Evolutionary conservation across 2,329 filamentous ascomycete species (phyloP).

Genomic region (Mycogone perniciosa): DNA sequence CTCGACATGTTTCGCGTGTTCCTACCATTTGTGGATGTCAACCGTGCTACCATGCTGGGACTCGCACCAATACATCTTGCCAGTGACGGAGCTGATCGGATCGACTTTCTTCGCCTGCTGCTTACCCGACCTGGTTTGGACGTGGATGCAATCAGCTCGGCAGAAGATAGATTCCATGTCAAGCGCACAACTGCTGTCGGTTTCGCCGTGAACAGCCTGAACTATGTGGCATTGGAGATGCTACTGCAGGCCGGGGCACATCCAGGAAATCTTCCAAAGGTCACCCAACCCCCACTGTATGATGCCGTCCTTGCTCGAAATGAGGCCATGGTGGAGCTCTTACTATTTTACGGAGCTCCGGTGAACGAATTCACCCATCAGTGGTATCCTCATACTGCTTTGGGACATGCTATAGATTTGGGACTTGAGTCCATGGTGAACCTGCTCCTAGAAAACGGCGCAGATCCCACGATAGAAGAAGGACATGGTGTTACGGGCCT

Average conservation of each 20-base stretch:
- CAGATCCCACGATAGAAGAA: constrained; percentile 20
- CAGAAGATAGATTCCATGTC: background rate
- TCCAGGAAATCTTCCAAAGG: constrained; percentile 10
- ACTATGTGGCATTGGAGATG: constrained; percentile 11
- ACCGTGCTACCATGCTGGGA: constrained; percentile 3
- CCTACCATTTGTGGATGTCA: constrained; percentile 8
- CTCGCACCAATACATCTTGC: constrained; percentile 12
- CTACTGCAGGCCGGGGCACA: constrained; percentile 16
- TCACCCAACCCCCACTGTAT: constrained; percentile 8
- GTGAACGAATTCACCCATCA: constrained; percentile 11
- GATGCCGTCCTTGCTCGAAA: constrained; percentile 8
- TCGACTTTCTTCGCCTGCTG: constrained; percentile 12
- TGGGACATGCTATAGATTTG: constrained; percentile 16
- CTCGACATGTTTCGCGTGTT: constrained; percentile 11
- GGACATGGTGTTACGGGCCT: constrained; percentile 13
- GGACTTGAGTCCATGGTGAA: constrained; percentile 14
- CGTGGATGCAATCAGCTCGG: constrained; percentile 5
- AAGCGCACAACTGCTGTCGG: constrained; percentile 8
- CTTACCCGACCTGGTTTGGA: constrained; percentile 7
- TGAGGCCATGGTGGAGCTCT: constrained; percentile 12
- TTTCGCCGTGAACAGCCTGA: constrained; percentile 9
- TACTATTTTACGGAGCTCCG: constrained; percentile 13
- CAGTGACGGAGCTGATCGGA: constrained; percentile 1
- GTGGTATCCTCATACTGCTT: constrained; percentile 11
- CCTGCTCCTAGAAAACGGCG: constrained; percentile 18